Evolutionary conservation across 345 rosid genomes (phyloP).

Genomic region (Eucalyptus melliodora): DNA sequence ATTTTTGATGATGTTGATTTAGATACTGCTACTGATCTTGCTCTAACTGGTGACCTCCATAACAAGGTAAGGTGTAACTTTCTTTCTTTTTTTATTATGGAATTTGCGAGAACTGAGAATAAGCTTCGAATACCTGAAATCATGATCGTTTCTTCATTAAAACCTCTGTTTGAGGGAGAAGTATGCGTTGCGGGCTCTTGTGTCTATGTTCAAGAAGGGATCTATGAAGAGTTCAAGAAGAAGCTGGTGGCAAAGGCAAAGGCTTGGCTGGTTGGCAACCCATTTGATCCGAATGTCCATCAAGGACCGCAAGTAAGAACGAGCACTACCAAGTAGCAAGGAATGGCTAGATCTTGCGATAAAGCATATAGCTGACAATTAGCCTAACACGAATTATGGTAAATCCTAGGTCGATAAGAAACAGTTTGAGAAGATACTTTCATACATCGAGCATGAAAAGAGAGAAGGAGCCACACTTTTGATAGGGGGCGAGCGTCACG

Average conservation of each 20-base stretch:
- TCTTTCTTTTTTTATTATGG: neutral
- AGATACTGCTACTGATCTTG: conserved; percentile 39
- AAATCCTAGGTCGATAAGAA: conserved; percentile 28
- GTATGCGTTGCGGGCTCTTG: conserved; percentile 67
- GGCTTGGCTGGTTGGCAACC: conserved; percentile 51
- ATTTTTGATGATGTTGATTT: conserved; percentile 68
- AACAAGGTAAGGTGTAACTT: conserved; percentile 29
- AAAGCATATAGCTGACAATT: neutral
- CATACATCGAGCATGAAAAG: conserved; percentile 60
- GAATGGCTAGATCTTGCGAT: neutral
- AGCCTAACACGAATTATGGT: neutral
- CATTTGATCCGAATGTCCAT: conserved; percentile 32
- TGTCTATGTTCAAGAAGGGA: conserved; percentile 66
- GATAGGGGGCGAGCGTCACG: conserved; percentile 34
- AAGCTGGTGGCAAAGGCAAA: conserved; percentile 49
- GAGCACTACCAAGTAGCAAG: neutral
- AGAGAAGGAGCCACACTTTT: conserved; percentile 58
- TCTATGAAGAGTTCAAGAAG: conserved; percentile 38
- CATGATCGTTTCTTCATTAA: neutral
- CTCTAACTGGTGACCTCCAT: conserved; percentile 21
- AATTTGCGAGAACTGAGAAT: neutral
- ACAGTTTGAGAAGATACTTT: conserved; percentile 42
- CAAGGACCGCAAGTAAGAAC: conserved; percentile 70
- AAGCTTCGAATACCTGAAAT: neutral
- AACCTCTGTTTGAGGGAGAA: conserved; percentile 37